phyloP scores from a whole-genome alignment of 2,329 filamentous ascomycete species.

The Chaetothyriales sp. region DNA sequence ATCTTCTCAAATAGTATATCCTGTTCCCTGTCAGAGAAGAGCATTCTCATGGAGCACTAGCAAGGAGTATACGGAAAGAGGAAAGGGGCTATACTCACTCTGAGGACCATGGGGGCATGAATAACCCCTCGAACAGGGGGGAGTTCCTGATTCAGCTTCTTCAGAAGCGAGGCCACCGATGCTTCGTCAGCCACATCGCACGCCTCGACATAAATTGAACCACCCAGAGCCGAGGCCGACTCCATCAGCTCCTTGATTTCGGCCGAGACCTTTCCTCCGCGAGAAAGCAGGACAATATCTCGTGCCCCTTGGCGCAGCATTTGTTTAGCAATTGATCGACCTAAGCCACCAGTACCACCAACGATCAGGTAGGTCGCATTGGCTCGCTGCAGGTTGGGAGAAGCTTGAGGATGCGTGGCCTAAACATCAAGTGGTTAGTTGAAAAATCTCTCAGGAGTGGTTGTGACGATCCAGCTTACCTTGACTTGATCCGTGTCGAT shows the following conservation, averaged over 20 bases:
- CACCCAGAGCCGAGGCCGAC: conserved; percentile 8
- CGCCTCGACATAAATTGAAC: conserved; percentile 1
- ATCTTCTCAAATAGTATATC: conserved; percentile 11
- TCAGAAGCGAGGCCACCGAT: conserved; percentile 16
- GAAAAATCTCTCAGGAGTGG: neutral
- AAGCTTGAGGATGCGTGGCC: neutral
- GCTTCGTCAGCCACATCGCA: conserved; percentile 15
- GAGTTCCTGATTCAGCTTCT: conserved; percentile 3
- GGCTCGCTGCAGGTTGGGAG: conserved; percentile 1
- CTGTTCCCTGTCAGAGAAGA: neutral
- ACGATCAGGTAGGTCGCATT: conserved; percentile 24
- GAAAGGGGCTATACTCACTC: conserved; percentile 1
- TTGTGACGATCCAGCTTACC: neutral
- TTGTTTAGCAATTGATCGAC: conserved; percentile 14
- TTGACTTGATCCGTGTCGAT: conserved; percentile 15
- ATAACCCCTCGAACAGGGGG: conserved; percentile 10
- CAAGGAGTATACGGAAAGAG: neutral
- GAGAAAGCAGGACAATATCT: conserved; percentile 21
- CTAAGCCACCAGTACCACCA: conserved; percentile 23
- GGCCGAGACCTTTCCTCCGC: conserved; percentile 10
- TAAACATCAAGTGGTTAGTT: neutral
- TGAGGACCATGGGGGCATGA: conserved; percentile 15
- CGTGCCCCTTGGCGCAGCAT: conserved; percentile 18
- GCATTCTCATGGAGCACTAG: neutral
- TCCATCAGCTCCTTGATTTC: conserved; percentile 10